Conservation (phyloP, 208 protist species). For the Leishmania major region DNA sequence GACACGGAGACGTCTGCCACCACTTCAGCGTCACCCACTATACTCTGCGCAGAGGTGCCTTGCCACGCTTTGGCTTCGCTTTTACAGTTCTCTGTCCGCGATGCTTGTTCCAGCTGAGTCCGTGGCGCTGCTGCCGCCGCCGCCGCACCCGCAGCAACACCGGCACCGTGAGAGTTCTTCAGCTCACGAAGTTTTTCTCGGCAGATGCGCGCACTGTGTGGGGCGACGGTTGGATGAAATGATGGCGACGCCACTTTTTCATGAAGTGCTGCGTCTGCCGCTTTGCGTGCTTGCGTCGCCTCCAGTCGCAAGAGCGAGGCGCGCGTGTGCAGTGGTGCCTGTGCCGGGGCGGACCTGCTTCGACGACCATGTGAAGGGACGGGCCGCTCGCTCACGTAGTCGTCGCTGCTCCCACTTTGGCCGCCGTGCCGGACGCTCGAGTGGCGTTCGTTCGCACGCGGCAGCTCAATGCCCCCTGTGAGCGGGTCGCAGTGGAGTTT, state of each 20-base stretch:
- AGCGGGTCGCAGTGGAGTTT: neutral
- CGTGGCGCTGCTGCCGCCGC: neutral
- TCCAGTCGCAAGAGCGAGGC: constrained; percentile 22
- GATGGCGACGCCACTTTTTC: constrained; percentile 20
- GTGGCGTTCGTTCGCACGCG: neutral
- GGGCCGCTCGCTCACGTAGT: neutral
- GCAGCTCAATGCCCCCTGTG: neutral
- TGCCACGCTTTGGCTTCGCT: neutral
- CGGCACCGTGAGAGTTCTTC: neutral
- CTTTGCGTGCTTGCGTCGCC: constrained; percentile 13
- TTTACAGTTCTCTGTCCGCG: neutral
- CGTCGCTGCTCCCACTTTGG: neutral
- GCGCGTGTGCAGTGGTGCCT: constrained; percentile 23
- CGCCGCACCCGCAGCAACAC: neutral
- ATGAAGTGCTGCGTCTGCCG: neutral
- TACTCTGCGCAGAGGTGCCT: neutral
- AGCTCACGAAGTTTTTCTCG: constrained; percentile 22
- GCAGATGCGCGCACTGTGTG: constrained; percentile 22
- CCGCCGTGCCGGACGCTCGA: neutral
- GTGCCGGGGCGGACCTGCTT: neutral
- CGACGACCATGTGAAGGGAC: neutral
- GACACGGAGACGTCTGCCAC: neutral
- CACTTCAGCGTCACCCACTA: neutral
- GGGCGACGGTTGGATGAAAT: constrained; percentile 19
- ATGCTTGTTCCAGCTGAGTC: neutral